Evolutionary conservation across 306 rosid genomes (phyloP).

Genomic region (Dryas drummondii): DNA sequence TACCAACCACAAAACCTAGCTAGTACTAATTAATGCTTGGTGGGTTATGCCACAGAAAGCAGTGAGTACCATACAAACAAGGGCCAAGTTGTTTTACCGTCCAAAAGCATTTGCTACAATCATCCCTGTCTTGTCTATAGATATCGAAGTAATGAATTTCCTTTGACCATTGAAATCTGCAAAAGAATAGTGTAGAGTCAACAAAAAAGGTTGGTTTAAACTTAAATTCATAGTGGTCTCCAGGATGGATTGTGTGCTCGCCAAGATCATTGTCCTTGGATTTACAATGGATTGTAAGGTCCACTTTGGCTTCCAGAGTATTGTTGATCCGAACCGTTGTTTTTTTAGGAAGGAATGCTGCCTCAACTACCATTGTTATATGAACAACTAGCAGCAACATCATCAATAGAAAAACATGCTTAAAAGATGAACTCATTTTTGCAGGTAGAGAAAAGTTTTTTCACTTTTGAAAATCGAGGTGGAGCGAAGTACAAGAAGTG

Average conservation of each 20-base stretch:
- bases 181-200: not conserved
- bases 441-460: too few relatives aligned
- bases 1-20: too few relatives aligned
- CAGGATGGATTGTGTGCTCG: not conserved
- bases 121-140: not conserved
- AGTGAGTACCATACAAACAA: not conserved
- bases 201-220: not conserved
- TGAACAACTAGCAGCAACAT: not conserved
- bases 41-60: not conserved
- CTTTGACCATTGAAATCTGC: not conserved
- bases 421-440: conserved; percentile 2
- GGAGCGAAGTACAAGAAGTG: too few relatives aligned
- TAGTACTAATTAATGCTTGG: too few relatives aligned
- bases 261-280: not conserved
- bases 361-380: not conserved
- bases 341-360: not conserved
- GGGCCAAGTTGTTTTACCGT: not conserved
- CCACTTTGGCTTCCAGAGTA: not conserved
- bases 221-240: not conserved
- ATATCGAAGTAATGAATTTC: not conserved
- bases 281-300: not conserved
- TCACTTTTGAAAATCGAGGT: too few relatives aligned
- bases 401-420: not conserved
- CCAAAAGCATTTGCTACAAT: not conserved
- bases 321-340: not conserved